Base-by-base conservation (phyloP, 805 yeast genomes). In the Suhomyces faveliae region DNA sequence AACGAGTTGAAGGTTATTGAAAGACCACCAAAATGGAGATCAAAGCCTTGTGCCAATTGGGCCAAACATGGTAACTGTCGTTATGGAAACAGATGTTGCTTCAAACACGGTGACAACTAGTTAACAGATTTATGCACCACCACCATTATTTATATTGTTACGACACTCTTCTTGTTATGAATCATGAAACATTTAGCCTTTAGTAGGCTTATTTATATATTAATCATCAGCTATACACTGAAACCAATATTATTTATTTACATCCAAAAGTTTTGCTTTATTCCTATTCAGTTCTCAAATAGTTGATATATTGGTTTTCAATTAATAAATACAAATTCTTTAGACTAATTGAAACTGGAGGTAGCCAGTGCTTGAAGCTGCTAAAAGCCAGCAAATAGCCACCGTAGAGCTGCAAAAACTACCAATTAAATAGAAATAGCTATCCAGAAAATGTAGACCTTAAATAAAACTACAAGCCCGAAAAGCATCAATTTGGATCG, bases 21-120 rank as follows among this genome's bases (percentile, higher is more conserved):
- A 51, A 77, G 92, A 51, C 84, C 90, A 9, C 81, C 84, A 46
- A 90, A 89, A 61, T 90, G 92, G 86, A 82, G 96, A 62, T 87
- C 96, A 11, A 90, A 90, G 70, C 87, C 91, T 12, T 90, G 97
- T 71, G 85, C 83, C 52, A 90, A 90, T 64, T 90, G 96, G 96
- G 61, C 81, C 19, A 85, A 84, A 60, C 78, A 77, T 40, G 97
- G 97, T 11, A 71, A 79, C 40, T 90, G 97, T 64, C 81, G 95
- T 35, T 90, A 90, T 68, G 96, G 96, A 22, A 87, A 81, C 63
- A 79, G 97, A 61, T 90, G 97, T 66, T 89, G 96, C 62, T 90
- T 91, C 74, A 88, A 85, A 62, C 97, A 90, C 67, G 88, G 85
- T 48, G 54, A 46, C 10, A 55, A 23, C n/a, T 35, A 23, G n/a